These are phyloP conservation scores for Pulveroboletus sp. DNA, from an alignment of 768 basidiomycete genomes.

Conservation along the genomic window DNA sequence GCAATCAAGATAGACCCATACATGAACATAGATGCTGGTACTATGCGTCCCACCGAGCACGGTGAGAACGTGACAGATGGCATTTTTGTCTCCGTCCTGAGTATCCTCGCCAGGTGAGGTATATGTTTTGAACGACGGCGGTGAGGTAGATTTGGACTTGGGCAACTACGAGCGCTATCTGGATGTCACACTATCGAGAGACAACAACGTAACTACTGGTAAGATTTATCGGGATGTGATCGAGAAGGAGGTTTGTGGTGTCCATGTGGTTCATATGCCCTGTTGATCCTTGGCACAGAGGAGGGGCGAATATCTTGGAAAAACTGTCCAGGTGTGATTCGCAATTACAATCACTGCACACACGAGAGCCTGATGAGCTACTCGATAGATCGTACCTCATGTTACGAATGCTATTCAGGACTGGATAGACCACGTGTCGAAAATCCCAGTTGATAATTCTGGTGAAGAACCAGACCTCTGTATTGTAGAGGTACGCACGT, in stretches of 20 bases:
- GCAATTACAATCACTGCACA: not conserved
- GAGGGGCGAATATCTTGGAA: conserved; percentile 87
- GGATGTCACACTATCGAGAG: conserved; percentile 86
- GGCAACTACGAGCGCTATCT: conserved; percentile 99
- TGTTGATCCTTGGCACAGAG: conserved; percentile 40
- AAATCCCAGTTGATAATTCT: conserved; percentile 91
- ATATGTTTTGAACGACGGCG: conserved; percentile 96
- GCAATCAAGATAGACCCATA: conserved; percentile 99
- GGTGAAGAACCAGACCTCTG: conserved; percentile 93
- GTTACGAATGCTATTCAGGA: conserved; percentile 97
- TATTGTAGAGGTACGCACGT: conserved; percentile 80
- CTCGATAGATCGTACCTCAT: conserved; percentile 82
- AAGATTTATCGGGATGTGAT: conserved; percentile 98
- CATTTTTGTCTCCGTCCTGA: conserved; percentile 15
- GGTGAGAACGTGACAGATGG: conserved; percentile 48
- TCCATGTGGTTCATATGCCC: not conserved
- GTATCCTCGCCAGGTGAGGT: conserved; percentile 69
- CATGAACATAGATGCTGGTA: conserved; percentile 99
- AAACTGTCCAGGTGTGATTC: conserved; percentile 81
- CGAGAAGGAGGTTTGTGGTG: conserved; percentile 78
- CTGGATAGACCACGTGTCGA: conserved; percentile 94
- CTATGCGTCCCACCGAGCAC: conserved; percentile 98
- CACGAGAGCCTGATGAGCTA: conserved; percentile 6
- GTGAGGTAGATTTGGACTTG: conserved; percentile 95
- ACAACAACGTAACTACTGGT: conserved; percentile 98